A percentile compares a stretch with the other conserved stretches of the same genome.
These are phyloP conservation scores for Chamaenerion angustifolium DNA, from an alignment of 345 rosid genomes.

Conservation along the genomic window DNA sequence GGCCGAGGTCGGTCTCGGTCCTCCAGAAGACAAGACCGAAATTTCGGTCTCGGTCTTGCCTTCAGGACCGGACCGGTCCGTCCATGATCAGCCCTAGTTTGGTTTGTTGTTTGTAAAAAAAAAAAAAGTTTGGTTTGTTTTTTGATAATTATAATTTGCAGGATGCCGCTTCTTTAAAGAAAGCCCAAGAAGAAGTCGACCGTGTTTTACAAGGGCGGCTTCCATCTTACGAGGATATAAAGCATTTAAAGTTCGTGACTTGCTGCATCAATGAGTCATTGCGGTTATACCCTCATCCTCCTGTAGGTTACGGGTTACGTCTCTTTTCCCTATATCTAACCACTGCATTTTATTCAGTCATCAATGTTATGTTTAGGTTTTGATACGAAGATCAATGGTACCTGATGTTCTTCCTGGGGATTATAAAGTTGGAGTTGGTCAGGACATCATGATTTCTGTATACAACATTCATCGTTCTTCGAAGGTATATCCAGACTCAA, in stretches of 20 bases:
- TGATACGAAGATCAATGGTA: slow-evolving; percentile 78
- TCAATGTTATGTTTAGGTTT: slow-evolving; percentile 29
- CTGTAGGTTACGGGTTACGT: slow-evolving; percentile 53
- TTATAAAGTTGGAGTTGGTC: slow-evolving; percentile 76
- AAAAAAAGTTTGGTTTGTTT: too few species aligned
- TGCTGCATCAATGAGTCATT: slow-evolving; percentile 84
- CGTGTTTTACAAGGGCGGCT: slow-evolving; percentile 59
- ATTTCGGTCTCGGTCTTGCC: too few species aligned
- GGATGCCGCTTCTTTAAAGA: slow-evolving; percentile 46
- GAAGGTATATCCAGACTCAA: slow-evolving; percentile 22
- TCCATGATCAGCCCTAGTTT: too few species aligned
- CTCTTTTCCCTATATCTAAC: slow-evolving; percentile 5
- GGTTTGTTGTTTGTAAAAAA: too few species aligned
- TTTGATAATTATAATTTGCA: slow-evolving; percentile 5
- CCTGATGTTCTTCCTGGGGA: slow-evolving; percentile 85
- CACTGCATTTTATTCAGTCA: neutral
- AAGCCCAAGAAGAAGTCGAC: slow-evolving; percentile 87
- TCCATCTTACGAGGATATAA: slow-evolving; percentile 63
- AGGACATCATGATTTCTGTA: slow-evolving; percentile 94
- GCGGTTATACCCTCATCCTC: slow-evolving; percentile 96
- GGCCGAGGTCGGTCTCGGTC: too few species aligned
- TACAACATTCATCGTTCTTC: slow-evolving; percentile 88
- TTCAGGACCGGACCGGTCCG: too few species aligned
- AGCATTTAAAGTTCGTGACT: slow-evolving; percentile 63
- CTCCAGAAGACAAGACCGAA: too few species aligned